A percentile compares a stretch with the other conserved stretches of the same genome.
These are phyloP conservation scores for Sporothrix pallida DNA, from an alignment of 2,329 filamentous ascomycete species.

Conservation along the genomic window DNA sequence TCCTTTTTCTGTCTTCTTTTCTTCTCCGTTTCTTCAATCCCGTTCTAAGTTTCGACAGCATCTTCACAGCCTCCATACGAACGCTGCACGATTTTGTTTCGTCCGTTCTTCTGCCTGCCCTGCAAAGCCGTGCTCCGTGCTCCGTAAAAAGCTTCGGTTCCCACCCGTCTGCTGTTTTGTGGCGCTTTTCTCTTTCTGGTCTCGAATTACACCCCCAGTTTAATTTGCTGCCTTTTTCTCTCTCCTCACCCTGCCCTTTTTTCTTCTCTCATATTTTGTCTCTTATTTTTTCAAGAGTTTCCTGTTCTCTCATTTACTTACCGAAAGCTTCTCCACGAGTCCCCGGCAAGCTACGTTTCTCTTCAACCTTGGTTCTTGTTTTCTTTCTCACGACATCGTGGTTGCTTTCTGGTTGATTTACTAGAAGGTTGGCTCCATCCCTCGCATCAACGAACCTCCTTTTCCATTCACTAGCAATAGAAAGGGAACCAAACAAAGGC, in stretches of 20 bases:
- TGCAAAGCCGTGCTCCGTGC: slow-evolving; percentile 1
- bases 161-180: slow-evolving; percentile 27
- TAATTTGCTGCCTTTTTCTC: slow-evolving; percentile 29
- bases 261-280: slow-evolving; percentile 25
- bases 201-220: slow-evolving; percentile 28
- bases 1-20: background rate
- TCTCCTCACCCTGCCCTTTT: background rate
- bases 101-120: background rate
- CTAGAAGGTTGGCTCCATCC: background rate
- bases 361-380: slow-evolving; percentile 9
- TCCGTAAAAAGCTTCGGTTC: slow-evolving; percentile 14
- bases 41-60: slow-evolving; percentile 10
- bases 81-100: slow-evolving; percentile 17
- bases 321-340: slow-evolving; percentile 16
- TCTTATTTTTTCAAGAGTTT: slow-evolving; percentile 1
- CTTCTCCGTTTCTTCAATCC: slow-evolving; percentile 8
- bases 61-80: background rate
- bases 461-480: background rate
- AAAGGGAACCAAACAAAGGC: background rate
- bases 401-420: background rate
- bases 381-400: slow-evolving; percentile 15
- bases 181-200: slow-evolving; percentile 30
- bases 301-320: background rate
- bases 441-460: slow-evolving; percentile 16
- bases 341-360: slow-evolving; percentile 23